A percentile compares a stretch with the other conserved stretches of the same genome.
These are phyloP conservation scores for Eragrostis curvula DNA, from an alignment of 176 grass and related monocot genomes.

Conservation along the genomic window DNA sequence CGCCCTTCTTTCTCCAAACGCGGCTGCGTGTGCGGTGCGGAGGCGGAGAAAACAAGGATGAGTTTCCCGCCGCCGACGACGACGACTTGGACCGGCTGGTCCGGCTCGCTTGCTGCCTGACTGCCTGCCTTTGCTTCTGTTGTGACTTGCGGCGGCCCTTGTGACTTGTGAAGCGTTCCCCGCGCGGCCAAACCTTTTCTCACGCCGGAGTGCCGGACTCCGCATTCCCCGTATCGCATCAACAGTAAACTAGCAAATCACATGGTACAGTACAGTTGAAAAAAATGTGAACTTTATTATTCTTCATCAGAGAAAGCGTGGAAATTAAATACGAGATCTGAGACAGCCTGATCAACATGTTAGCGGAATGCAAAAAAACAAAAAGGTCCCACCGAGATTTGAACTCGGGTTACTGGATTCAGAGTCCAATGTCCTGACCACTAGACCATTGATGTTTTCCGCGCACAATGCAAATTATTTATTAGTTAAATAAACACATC, in stretches of 20 bases:
- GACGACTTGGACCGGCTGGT: neutral
- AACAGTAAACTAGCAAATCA: neutral
- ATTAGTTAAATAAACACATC: too few relatives aligned
- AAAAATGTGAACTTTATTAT: neutral
- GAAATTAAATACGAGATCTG: too few relatives aligned
- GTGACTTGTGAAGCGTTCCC: neutral
- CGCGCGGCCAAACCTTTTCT: neutral
- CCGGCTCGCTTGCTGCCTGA: neutral
- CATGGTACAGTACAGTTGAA: neutral
- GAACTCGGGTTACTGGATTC: constrained; percentile 67
- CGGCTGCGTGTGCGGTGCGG: neutral
- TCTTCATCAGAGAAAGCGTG: neutral
- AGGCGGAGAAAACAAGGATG: constrained; percentile 23
- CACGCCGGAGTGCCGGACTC: neutral
- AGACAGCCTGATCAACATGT: neutral
- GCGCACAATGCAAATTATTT: too few relatives aligned
- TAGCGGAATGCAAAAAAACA: neutral
- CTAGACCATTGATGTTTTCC: too few relatives aligned
- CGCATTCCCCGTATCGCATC: neutral
- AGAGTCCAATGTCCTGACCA: constrained; percentile 65
- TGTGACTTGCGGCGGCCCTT: too few relatives aligned
- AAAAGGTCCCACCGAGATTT: constrained; percentile 55
- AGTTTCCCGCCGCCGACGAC: neutral
- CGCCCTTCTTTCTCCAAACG: neutral
- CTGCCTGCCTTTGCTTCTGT: neutral